Base-by-base conservation (phyloP, 2,329 filamentous ascomycete genomes). In the Aspergillus sp. region DNA sequence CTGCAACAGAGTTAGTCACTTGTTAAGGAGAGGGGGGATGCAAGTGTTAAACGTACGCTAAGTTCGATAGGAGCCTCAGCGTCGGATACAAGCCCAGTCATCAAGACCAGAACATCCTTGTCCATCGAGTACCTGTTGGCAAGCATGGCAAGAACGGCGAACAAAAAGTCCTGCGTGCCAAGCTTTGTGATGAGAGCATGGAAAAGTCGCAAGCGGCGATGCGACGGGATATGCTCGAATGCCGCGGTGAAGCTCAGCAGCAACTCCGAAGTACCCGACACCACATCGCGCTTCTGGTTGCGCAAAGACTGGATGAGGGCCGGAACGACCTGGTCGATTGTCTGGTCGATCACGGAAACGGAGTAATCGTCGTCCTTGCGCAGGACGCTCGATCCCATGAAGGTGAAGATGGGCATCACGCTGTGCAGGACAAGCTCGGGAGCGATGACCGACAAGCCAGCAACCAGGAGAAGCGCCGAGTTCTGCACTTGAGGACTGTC, bases 361-460 rank as follows among this genome's bases (percentile, higher is more conserved):
- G 95, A 98, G 78, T 97, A 98, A 68, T 98, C 94, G 69, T 99
- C 96, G 67, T 91, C 92, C 77, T 97, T 94, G 52, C 91, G 88
- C 53, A 99, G 84, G 20, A 97, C 89, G 3, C 91, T 96, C 49
- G 89, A 90, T 47, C 94, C 92, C 89, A 98, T 97, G 73, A 98
- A 97, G 0, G 95, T 98, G 78, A 99, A 99, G 55, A 99, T 94
- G 12, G 95, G 95, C 95, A 99, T 99, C 56, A 99, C 91, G 67
- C 92, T 97, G 77, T 99, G 94, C 58, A 99, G 83, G 3, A 99
- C 91, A 52, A 96, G 81, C 73, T 96, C 93, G 0, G 96, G 95
- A 0, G 92, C 91, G 66, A 93, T 90, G 45, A 89, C 89, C 22
- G 95, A 94, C 46, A 99, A 82, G 58, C 88, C 90, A 24, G 94